Percentiles rank a stretch among this genome's conserved stretches.
phyloP scores from a whole-genome alignment of 805 yeast genomes.

The Wickerhamomyces subpelliculosus region DNA sequence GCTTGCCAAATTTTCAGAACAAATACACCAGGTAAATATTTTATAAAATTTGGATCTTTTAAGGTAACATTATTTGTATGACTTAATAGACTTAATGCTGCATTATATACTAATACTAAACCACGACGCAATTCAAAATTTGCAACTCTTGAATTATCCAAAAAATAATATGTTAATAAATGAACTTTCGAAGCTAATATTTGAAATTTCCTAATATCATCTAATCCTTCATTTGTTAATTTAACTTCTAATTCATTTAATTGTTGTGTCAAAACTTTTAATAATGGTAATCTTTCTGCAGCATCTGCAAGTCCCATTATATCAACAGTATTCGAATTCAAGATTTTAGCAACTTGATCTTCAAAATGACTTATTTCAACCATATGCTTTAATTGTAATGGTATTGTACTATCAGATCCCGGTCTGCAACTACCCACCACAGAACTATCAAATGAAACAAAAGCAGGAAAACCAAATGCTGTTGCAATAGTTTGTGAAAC shows the following conservation, averaged over 20 bases:
- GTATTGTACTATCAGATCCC: conserved; percentile 26
- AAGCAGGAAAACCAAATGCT: conserved; percentile 91
- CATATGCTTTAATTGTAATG: conserved; percentile 53
- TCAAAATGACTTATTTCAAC: conserved; percentile 80
- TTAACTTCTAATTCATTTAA: conserved; percentile 69
- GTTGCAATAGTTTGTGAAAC: conserved; percentile 88
- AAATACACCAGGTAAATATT: conserved; percentile 77
- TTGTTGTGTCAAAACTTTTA: conserved; percentile 64
- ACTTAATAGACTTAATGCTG: conserved; percentile 62
- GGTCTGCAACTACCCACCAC: conserved; percentile 48
- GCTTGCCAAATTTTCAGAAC: conserved; percentile 88
- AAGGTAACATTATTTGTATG: conserved; percentile 61
- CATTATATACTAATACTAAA: conserved; percentile 68
- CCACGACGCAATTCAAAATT: conserved; percentile 64
- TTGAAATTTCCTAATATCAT: conserved; percentile 64
- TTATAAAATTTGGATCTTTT: conserved; percentile 55
- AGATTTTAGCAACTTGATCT: conserved; percentile 72
- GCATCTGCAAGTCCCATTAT: conserved; percentile 59
- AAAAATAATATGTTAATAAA: conserved; percentile 71
- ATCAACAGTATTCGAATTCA: conserved; percentile 65
- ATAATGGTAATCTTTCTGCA: conserved; percentile 66
- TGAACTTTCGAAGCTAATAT: conserved; percentile 75
- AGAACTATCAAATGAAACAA: conserved; percentile 75
- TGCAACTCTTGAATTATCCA: conserved; percentile 41
- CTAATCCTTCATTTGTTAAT: conserved; percentile 42